A percentile compares a stretch with the other conserved stretches of the same genome.
Evolutionary conservation across 139 green algal species (phyloP).

Genomic region (Micractinium conductrix): DNA sequence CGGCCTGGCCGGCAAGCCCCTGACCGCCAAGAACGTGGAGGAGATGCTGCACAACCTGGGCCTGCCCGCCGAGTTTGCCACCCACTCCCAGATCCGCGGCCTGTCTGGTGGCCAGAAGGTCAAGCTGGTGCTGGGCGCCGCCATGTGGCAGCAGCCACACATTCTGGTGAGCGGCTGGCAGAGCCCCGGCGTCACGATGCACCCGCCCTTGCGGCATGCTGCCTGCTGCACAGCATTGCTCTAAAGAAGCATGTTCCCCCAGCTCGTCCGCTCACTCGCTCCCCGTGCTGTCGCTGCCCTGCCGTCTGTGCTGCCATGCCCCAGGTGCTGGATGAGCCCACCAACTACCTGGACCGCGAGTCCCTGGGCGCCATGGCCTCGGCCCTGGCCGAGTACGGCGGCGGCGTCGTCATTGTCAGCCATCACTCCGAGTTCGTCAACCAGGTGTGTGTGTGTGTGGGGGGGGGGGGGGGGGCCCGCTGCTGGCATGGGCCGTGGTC

Average conservation of each 20-base stretch:
- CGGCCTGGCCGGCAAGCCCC: constrained; percentile 84
- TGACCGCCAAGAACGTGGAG: constrained; percentile 86
- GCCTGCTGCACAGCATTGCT: no score
- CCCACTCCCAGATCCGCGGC: constrained; percentile 85
- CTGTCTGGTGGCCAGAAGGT: constrained; percentile 78
- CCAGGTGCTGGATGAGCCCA: constrained; percentile 88
- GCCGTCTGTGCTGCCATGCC: no score
- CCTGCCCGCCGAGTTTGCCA: constrained; percentile 90
- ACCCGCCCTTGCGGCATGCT: no score
- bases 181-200: no score
- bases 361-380: constrained; percentile 74
- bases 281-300: no score
- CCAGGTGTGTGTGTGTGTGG: constrained; percentile 2
- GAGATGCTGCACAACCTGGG: constrained; percentile 92
- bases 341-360: constrained; percentile 85
- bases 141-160: constrained; percentile 79
- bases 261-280: no score
- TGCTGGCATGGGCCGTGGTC: background rate
- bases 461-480: no score
- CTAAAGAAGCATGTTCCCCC: no score
- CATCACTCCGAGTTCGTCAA: constrained; percentile 86
- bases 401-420: constrained; percentile 85
- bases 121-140: constrained; percentile 75
- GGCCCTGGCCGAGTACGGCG: constrained; percentile 51
- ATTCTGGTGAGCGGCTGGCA: no score